These are phyloP conservation scores for Acacia pycnantha DNA, from an alignment of 331 rosid genomes.

Conservation along the genomic window DNA sequence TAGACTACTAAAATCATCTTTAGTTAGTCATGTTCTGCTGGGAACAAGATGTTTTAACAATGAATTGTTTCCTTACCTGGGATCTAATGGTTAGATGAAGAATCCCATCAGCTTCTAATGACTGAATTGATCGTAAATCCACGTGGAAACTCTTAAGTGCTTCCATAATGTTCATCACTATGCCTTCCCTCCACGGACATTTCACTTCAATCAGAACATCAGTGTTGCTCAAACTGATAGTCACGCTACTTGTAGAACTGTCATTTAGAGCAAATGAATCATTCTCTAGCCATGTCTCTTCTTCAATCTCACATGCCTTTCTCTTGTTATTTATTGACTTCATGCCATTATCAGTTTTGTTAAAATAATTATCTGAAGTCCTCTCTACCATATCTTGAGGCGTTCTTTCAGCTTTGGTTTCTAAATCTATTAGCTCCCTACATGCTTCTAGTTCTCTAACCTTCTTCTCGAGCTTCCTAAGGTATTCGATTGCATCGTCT, in stretches of 20 bases:
- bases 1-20: neutral
- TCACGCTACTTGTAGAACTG: constrained; percentile 37
- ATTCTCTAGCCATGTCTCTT: constrained; percentile 41
- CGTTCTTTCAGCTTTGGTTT: constrained; percentile 45
- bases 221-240: constrained; percentile 42
- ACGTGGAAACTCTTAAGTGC: constrained; percentile 51
- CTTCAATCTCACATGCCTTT: constrained; percentile 59
- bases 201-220: constrained; percentile 55
- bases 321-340: constrained; percentile 62
- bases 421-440: constrained; percentile 40
- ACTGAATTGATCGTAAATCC: constrained; percentile 75
- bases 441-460: constrained; percentile 60
- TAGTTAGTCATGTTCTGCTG: neutral
- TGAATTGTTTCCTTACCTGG: constrained; percentile 46
- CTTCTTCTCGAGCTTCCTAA: constrained; percentile 70
- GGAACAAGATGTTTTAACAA: neutral
- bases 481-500: constrained; percentile 71
- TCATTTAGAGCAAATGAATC: constrained; percentile 26
- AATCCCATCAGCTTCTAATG: constrained; percentile 59
- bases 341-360: constrained; percentile 45
- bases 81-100: constrained; percentile 62
- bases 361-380: constrained; percentile 63
- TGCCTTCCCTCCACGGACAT: constrained; percentile 60
- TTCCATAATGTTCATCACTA: constrained; percentile 69
- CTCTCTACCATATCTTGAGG: constrained; percentile 58